Base-by-base conservation (phyloP, 1,139 yeast species). In the Candida sp. region DNA sequence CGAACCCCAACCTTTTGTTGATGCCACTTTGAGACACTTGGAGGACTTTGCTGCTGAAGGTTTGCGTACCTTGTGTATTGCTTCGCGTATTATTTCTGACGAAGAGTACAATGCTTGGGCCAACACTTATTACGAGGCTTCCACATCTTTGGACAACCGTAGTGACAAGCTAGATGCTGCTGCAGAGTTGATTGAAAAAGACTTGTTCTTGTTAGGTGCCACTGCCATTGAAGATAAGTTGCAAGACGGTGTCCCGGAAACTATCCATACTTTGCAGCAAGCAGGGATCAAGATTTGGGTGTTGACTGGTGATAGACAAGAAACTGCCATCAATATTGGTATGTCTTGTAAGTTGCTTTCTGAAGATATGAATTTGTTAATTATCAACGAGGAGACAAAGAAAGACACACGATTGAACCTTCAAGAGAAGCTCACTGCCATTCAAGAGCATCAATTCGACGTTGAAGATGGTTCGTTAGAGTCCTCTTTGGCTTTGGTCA, bases 211-310 rank as follows among this genome's bases (percentile, higher is more conserved):
- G 49, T 74, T 94, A 25, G 99, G 99, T 32, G 99, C 98, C 1
- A 96, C 99, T 42, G 99, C 99, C 1, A 94, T 96, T 66, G 99
- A 96, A 67, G 99, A 96, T 67, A 93, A 94, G 64, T 77, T 96
- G 49, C 99, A 96, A 72, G 99, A 94, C 54, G 99, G 98, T 37
- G 99, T 96, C 11, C 98, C 99, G 1, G 99, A 96, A 59, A 92
- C 99, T 1, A 96, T 96, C 53, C 94, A 90, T 57, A 90, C 96
- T 3, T 77, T 96, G 52, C 99, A 94, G 67, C 90, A 89, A 52
- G 99, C 99, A 0, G 98, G 98, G 12, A 92, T 96, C 59, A 94
- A 92, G 66, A 83, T 96, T 25, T 96, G 99, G 99, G 98, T 96
- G 32, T 77, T 96, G 52, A 96, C 99, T 7, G 99, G 99, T 60